Percentiles rank a stretch among this genome's conserved stretches.
Evolutionary conservation across 495 filamentous ascomycete genomes (phyloP).

Genomic region (Aspergillus bertholletiae): DNA sequence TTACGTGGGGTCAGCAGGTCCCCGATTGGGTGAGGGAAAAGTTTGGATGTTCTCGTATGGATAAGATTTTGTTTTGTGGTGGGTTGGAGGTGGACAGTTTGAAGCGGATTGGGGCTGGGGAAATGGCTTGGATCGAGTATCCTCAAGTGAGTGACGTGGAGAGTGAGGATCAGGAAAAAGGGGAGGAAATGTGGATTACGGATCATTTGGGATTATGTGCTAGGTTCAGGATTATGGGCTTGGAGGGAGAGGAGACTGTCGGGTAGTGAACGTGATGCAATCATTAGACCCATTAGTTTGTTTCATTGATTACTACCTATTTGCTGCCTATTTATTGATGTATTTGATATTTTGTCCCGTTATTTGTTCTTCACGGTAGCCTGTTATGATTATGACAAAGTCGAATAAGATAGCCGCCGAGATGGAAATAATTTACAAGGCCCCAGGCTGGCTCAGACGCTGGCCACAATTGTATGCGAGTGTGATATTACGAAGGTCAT

Average conservation of each 20-base stretch:
- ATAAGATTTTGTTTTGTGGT: slow-evolving; percentile 46
- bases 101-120: slow-evolving; percentile 38
- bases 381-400: neutral
- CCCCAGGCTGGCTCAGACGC: neutral
- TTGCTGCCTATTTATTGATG: neutral
- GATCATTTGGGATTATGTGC: slow-evolving; percentile 48
- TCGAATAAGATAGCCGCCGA: neutral
- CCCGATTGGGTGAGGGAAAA: slow-evolving; percentile 19
- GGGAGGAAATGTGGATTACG: slow-evolving; percentile 40
- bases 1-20: slow-evolving; percentile 56
- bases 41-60: slow-evolving; percentile 48
- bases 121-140: slow-evolving; percentile 1
- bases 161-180: slow-evolving; percentile 11
- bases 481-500: neutral
- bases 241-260: neutral
- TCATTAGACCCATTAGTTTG: neutral
- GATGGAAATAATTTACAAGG: neutral
- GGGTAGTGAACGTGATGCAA: neutral
- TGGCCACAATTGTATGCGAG: neutral
- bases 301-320: neutral
- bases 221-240: slow-evolving; percentile 16
- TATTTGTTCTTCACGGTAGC: neutral
- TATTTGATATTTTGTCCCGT: neutral
- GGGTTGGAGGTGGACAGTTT: slow-evolving; percentile 26
- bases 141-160: slow-evolving; percentile 21